Evolutionary conservation across 2,329 filamentous ascomycete species (phyloP).

Genomic region (Ceratocystis cubensis): DNA sequence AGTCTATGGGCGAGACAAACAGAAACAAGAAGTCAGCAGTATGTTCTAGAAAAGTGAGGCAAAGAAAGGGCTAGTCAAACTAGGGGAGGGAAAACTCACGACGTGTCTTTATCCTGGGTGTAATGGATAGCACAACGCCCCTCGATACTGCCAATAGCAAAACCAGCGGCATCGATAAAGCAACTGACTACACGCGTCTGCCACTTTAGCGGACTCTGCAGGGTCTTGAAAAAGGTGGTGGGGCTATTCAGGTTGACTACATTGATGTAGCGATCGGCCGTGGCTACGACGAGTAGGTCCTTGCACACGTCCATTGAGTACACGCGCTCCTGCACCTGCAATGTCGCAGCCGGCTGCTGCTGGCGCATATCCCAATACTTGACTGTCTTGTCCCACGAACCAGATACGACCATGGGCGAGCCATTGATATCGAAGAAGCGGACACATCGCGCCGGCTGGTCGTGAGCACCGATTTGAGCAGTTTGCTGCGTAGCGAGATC

Average conservation of each 20-base stretch:
- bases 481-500: conserved; percentile 60
- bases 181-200: conserved; percentile 92
- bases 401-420: conserved; percentile 75
- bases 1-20: conserved; percentile 36
- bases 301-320: conserved; percentile 89
- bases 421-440: conserved; percentile 63
- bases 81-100: conserved; percentile 33
- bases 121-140: conserved; percentile 97
- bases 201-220: conserved; percentile 95
- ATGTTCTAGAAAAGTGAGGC: neutral
- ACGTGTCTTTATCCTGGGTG: conserved; percentile 85
- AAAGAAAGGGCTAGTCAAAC: neutral
- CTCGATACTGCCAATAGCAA: conserved; percentile 92
- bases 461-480: conserved; percentile 69
- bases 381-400: conserved; percentile 82
- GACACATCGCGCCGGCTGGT: conserved; percentile 66
- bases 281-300: conserved; percentile 79
- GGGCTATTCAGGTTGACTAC: conserved; percentile 84
- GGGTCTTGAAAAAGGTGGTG: conserved; percentile 84
- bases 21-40: neutral
- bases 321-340: conserved; percentile 62
- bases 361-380: conserved; percentile 77
- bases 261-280: conserved; percentile 92
- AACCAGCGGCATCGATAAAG: conserved; percentile 82
- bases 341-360: conserved; percentile 49